phyloP scores from a whole-genome alignment of 768 basidiomycete species.

The Lentinus tigrinus region DNA sequence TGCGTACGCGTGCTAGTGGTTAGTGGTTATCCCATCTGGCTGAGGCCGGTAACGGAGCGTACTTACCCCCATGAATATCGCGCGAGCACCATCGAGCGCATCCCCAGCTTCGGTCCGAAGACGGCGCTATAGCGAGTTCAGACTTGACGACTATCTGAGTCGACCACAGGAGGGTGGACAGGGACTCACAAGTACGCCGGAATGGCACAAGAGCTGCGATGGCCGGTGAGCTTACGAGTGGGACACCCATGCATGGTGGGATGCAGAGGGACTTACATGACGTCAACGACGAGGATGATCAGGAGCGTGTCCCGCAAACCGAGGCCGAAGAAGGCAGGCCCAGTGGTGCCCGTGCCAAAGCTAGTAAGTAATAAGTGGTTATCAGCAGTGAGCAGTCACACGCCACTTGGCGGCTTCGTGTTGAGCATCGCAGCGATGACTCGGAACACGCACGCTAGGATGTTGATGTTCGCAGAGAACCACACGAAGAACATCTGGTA shows the following conservation, averaged over 20 bases:
- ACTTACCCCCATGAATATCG: slow-evolving; percentile 52
- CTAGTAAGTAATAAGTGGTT: too few species aligned
- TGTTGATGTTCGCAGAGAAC: slow-evolving; percentile 71
- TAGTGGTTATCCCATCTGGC: background rate
- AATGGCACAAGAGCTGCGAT: slow-evolving; percentile 30
- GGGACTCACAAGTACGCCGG: slow-evolving; percentile 39
- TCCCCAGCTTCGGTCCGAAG: slow-evolving; percentile 54
- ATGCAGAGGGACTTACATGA: slow-evolving; percentile 36
- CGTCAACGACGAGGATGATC: slow-evolving; percentile 42
- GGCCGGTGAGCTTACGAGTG: background rate
- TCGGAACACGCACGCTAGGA: slow-evolving; percentile 46
- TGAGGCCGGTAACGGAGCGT: background rate
- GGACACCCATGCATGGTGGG: background rate
- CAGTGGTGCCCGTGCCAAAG: slow-evolving; percentile 49
- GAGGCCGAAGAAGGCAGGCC: slow-evolving; percentile 49
- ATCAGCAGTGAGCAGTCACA: background rate
- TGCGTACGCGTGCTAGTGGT: slow-evolving; percentile 21
- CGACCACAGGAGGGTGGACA: background rate
- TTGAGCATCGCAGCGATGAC: background rate
- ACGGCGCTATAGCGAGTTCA: slow-evolving; percentile 35
- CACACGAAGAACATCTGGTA: slow-evolving; percentile 71
- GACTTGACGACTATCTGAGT: too few species aligned
- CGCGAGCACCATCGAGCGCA: slow-evolving; percentile 57
- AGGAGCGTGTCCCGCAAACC: slow-evolving; percentile 42
- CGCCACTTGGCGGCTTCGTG: too few species aligned